A percentile compares a stretch with the other conserved stretches of the same genome.
Conservation (phyloP, 1,284 basidiomycete genomes). For the Phylloporus sp. region DNA sequence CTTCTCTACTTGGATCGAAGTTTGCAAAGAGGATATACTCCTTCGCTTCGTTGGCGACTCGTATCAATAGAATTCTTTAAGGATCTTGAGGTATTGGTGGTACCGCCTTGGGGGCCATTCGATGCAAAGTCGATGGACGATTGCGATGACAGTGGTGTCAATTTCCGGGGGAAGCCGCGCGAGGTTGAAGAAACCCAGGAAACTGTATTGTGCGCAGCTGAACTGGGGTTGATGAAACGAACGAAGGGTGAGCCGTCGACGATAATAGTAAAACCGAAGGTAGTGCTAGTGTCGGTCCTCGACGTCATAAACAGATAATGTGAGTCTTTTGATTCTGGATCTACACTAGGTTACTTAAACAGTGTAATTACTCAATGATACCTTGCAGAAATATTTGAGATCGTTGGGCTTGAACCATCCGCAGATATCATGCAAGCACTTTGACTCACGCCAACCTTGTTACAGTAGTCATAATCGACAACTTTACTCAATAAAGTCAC, state of each 20-base stretch:
- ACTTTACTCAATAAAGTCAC: too few species aligned
- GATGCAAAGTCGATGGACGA: slow-evolving; percentile 26
- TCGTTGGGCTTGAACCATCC: too few species aligned
- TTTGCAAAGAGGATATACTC: slow-evolving; percentile 23
- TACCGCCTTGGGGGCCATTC: slow-evolving; percentile 17
- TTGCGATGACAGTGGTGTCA: slow-evolving; percentile 18
- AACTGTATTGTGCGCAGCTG: slow-evolving; percentile 23
- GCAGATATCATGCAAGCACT: too few species aligned
- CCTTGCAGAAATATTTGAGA: too few species aligned
- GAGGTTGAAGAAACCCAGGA: neutral
- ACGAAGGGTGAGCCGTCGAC: neutral
- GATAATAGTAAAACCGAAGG: slow-evolving; percentile 20
- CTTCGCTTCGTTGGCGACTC: slow-evolving; percentile 25
- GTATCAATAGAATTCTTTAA: slow-evolving; percentile 25
- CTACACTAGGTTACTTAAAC: too few species aligned
- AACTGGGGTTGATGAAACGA: slow-evolving; percentile 22
- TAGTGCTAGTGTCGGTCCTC: slow-evolving; percentile 22
- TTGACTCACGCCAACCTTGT: too few species aligned
- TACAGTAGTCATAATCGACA: too few species aligned
- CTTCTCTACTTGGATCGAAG: slow-evolving; percentile 15
- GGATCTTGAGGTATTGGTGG: slow-evolving; percentile 28
- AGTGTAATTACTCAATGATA: too few species aligned
- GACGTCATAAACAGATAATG: slow-evolving; percentile 12
- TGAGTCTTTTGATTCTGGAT: too few species aligned
- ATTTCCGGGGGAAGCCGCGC: slow-evolving; percentile 1